These are phyloP conservation scores for Magnolia changhungtana DNA, from an alignment of 164 flowering plant species.

Conservation along the genomic window DNA sequence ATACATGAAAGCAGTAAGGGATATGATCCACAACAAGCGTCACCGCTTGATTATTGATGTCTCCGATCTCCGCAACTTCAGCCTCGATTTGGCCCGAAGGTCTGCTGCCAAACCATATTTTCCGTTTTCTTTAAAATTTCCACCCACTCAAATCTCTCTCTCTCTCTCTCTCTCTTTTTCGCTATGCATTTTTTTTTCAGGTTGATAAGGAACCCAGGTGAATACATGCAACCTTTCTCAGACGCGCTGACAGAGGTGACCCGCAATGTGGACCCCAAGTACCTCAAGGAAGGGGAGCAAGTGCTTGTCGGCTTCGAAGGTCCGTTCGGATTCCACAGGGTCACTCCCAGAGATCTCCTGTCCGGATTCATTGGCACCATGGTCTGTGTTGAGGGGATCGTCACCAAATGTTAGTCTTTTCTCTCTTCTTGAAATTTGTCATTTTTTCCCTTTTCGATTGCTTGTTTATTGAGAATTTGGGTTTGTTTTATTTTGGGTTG, in stretches of 20 bases:
- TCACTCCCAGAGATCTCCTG: slow-evolving; percentile 89
- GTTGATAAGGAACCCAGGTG: slow-evolving; percentile 67
- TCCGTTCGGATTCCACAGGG: slow-evolving; percentile 86
- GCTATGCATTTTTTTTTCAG: slow-evolving; percentile 28
- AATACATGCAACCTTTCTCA: slow-evolving; percentile 77
- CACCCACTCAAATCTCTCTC: neutral
- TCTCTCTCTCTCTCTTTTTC: neutral
- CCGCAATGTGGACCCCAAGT: slow-evolving; percentile 64
- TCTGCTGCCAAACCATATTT: slow-evolving; percentile 7
- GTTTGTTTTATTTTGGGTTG: neutral
- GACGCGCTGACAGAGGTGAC: slow-evolving; percentile 85
- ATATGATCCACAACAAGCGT: slow-evolving; percentile 61
- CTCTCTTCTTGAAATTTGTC: neutral
- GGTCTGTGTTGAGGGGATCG: slow-evolving; percentile 95
- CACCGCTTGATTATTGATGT: slow-evolving; percentile 68
- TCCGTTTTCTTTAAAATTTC: neutral
- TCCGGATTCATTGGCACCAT: slow-evolving; percentile 89
- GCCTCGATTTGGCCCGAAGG: slow-evolving; percentile 63
- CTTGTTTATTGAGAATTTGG: neutral
- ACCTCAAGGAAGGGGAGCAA: slow-evolving; percentile 81
- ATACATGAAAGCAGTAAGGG: slow-evolving; percentile 55
- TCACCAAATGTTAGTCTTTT: slow-evolving; percentile 70
- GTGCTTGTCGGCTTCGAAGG: slow-evolving; percentile 88
- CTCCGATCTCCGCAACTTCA: slow-evolving; percentile 65
- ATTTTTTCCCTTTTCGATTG: neutral